Evolutionary conservation across 106 monocot genomes (phyloP), one percentile per base, ranked within the genome.

Genomic region (Apostasia shenzhenica): DNA sequence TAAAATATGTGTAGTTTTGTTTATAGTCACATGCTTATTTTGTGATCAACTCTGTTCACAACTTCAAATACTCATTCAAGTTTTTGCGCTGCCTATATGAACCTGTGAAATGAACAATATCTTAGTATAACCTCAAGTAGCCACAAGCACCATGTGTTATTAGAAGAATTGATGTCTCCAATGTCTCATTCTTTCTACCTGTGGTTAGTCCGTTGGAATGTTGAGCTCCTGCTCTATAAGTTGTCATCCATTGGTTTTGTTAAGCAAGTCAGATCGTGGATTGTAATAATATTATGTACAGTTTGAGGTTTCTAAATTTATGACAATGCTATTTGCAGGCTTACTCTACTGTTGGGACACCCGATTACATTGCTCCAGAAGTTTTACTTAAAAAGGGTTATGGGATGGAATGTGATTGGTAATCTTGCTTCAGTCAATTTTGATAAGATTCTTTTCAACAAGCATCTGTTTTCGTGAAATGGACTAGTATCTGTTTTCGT

Each of bases 371-470:
- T 75, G 94, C 94, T 67, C 94, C 94, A 6, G 94, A 94, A 81
- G 94, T 94, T 68, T 81, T 94, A 70, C 60, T 94, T 61, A 94
- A 94, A 70, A 94, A 91, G 74, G 94, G 94, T 53, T 94, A 94
- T 80, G 94, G 85, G 39, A 90, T 94, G 83, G 94, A 94, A 79
- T 94, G 91, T 77, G 94, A 94, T 77, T 94, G 94, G 94, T 91
- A 83, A 73, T 76, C 67, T 41, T 61, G n/a, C 57, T 38, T 63
- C 47, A 42, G 26, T 60, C 59, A 59, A 26, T 14, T 41, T 2
- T 59, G 40, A 40, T 39, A 8, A 6, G 40, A 39, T 26, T 43
- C 38, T 49, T 26, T 47, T 66, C 10, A 58, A 2, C 8, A 10
- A 61, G 11, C 13, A 43, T 68, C 42, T 50, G 46, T 41, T 48